Conservation (phyloP, 768 basidiomycete species). For the Neoboletus subvelutipes region DNA sequence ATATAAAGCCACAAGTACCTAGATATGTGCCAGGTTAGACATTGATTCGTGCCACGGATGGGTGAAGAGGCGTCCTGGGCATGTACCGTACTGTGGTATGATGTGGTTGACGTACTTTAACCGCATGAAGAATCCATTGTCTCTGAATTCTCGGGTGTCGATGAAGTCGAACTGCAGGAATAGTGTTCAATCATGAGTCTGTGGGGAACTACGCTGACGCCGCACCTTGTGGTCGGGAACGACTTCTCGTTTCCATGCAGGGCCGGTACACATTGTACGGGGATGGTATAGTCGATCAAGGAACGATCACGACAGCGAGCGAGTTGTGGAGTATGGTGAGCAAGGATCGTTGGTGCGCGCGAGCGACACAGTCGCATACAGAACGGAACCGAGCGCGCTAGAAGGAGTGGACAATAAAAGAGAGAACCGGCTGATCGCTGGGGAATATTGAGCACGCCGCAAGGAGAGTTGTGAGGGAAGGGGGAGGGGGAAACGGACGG, state of each 20-base stretch:
- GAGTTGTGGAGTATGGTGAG: conserved; percentile 23
- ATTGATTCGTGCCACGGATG: not conserved
- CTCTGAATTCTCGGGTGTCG: conserved; percentile 88
- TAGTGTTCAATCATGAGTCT: conserved; percentile 1
- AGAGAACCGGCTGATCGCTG: conserved; percentile 19
- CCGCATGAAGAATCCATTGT: conserved; percentile 84
- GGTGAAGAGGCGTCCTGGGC: not conserved
- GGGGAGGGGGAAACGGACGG: conserved; percentile 7
- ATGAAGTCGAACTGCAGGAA: conserved; percentile 88
- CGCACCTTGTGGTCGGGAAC: conserved; percentile 96
- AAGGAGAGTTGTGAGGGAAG: conserved; percentile 19
- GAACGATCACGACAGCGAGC: conserved; percentile 25
- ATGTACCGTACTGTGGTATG: not conserved
- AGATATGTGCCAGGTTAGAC: conserved; percentile 15
- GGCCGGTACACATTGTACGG: conserved; percentile 47
- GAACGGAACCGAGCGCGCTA: conserved; percentile 14
- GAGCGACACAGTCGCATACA: conserved; percentile 38
- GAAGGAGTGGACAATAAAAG: conserved; percentile 26
- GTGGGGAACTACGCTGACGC: not conserved
- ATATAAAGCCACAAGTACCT: conserved; percentile 95
- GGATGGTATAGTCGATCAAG: conserved; percentile 9
- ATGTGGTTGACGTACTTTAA: conserved; percentile 57
- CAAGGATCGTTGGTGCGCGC: conserved; percentile 24
- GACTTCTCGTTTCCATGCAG: conserved; percentile 95
- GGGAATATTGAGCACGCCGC: conserved; percentile 3